Evolutionary conservation across 768 basidiomycete genomes (phyloP), one percentile per base, ranked within the genome.

Genomic region (Hemileccinum impolitum): DNA sequence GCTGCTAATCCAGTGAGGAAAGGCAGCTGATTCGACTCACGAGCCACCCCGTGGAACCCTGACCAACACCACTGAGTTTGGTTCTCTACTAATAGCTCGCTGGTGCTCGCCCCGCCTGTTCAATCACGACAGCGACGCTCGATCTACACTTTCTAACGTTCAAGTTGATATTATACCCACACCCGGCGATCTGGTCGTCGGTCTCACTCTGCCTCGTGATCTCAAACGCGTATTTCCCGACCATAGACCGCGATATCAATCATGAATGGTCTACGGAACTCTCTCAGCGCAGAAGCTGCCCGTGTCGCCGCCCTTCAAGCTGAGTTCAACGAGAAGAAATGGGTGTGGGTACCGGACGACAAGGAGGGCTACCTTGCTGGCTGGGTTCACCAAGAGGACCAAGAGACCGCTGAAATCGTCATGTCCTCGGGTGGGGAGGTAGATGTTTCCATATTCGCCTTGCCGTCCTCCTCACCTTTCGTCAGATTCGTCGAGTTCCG

Each of bases 271-370:
- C 71, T 74, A 52, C 70, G 74, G 37, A 71, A 65, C 42, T 77
- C 81, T 36, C 77, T 76, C 50, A 77, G 72, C 53, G 76, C 75
- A 39, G 92, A 93, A 66, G 86, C 85, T 35, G 88, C 92, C 8
- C 76, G 85, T 46, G 85, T 84, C 15, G 91, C 92, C 18, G 93
- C 91, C 17, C 80, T 86, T n/a, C 90, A 94, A 65, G 91, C 92
- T 10, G 92, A 94, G 68, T 95, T 94, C 70, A 94, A 93, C 66
- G 92, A 93, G 77, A 96, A 94, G 85, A 90, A 86, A 74, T 95
- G 94, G 90, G 93, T 97, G 6, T 98, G 95, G 95, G 87, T 94
- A 21, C 92, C 93, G 3, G 94, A 98, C 68, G 81, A 86, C 50
- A 82, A 80, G 64, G 88, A 94, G 56, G 95, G 95, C 1, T 98